Evolutionary conservation across 805 yeast species (phyloP), one percentile per base, ranked within the genome.

Genomic region (Yarrowia yakushimensis): DNA sequence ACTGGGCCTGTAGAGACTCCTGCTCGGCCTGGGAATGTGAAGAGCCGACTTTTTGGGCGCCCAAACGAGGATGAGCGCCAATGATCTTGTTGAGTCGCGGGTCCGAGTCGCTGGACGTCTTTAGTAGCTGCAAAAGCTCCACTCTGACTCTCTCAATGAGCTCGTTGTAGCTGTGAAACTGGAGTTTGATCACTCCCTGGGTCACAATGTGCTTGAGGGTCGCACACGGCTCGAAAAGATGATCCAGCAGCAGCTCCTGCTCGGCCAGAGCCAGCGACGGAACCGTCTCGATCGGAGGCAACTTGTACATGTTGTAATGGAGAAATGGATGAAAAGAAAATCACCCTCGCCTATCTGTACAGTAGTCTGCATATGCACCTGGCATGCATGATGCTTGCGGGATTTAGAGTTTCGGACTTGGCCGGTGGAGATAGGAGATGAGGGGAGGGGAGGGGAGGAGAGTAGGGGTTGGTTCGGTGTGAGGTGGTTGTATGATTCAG

Each of bases 61-160:
- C 97, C 17, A 91, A 76, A 63, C 97, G 78, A 17, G 97, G 97
- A 74, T 91, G 97, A 0, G 97, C 96, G 0, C 89, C 85, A n/a
- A 92, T 83, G 63, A 92, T 90, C 42, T 63, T 65, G 28, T 71
- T 48, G 31, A 69, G 50, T 28, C 72, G 57, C 50, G 64, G 20
- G 67, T 69, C 64, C 63, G 67, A 59, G 68, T 67, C 43, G 67
- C 73, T 15, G 39, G 63, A 28, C 34, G 72, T 72, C 4, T 77
- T 11, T 2, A 50, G 41, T n/a, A 50, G 42, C 17, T 23, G 15
- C 31, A 50, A 69, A 33, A 79, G 72, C 10, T 69, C 70, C 0
- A 41, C 22, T 57, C 88, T 76, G 2, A 78, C 74, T 2, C 67
- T 54, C 55, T 82, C 85, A 15, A 86, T 82, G 28, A 85, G 73